phyloP scores from a whole-genome alignment of 352 stramenopile genomes.

The Discostella stelligera region DNA sequence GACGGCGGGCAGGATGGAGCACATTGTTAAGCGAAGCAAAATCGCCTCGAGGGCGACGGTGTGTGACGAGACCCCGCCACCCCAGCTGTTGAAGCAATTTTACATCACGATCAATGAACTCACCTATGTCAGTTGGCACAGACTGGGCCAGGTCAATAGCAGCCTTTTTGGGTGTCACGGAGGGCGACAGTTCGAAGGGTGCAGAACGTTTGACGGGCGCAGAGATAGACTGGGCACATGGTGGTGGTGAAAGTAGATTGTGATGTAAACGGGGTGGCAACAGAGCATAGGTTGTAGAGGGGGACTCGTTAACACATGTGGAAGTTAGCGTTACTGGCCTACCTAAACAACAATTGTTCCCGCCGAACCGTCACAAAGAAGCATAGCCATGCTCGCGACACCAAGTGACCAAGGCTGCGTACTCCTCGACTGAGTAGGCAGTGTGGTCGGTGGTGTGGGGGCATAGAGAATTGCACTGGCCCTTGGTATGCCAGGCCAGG shows the following conservation, averaged over 20 bases:
- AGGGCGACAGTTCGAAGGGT: too few relatives aligned
- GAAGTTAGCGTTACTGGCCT: not conserved
- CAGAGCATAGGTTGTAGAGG: too few relatives aligned
- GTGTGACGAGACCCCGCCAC: not conserved
- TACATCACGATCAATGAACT: not conserved
- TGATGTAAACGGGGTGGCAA: too few relatives aligned
- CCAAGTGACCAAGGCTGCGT: not conserved
- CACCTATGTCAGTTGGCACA: too few relatives aligned
- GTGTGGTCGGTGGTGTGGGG: not conserved
- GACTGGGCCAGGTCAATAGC: too few relatives aligned
- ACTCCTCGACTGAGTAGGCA: not conserved
- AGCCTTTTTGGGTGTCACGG: too few relatives aligned
- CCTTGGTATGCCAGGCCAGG: slow-evolving; percentile 15
- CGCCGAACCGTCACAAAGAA: not conserved
- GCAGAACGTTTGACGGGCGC: too few relatives aligned
- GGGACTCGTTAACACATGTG: too few relatives aligned
- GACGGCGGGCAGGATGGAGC: slow-evolving; percentile 12
- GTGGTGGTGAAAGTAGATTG: too few relatives aligned
- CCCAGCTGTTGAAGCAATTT: not conserved
- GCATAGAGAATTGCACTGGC: not conserved
- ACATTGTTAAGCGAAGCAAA: not conserved
- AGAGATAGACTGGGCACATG: too few relatives aligned
- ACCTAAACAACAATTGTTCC: not conserved
- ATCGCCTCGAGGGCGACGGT: not conserved
- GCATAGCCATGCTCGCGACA: not conserved